Evolutionary conservation across 1,139 yeast genomes (phyloP), one percentile per base, ranked within the genome.

Genomic region (Candida glucosophila): DNA sequence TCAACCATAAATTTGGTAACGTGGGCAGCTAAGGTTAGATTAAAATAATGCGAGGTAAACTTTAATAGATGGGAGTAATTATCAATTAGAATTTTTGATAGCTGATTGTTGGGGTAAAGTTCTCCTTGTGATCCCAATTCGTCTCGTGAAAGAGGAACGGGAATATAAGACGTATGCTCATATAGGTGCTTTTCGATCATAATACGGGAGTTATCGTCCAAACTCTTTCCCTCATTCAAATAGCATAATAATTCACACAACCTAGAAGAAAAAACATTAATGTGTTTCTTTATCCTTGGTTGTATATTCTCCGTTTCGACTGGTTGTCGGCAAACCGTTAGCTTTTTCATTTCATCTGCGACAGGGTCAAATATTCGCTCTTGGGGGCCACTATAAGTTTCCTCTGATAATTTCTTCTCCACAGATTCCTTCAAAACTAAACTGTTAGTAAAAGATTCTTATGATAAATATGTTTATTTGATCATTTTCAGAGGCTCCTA

Each of bases 1-100:
- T 55, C 59, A 12, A 64, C 71, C 31, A 58, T 37, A 31, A 45
- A 64, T 27, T 52, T 51, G 9, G 67, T 62, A 12, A 61, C 39
- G 20, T 52, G 62, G 5, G 65, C 48, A 3, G 66, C 43, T 12
- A 64, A 39, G 2, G 65, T 46, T 23, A 63, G 36, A 36, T 62
- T 61, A 37, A 52, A 52, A 35, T 63, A 62, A 24, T 52, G 44
- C 4, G 58, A 44, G 5, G 57, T 44, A 24, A 61, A 51, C 31
- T 41, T 39, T 26, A 53, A 36, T 10, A 63, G 39, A 5, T 40
- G 37, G 15, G 43, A 41, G 34, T 53, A 64, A 36, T 64, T 64
- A 28, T 64, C 71, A 9, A 64, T 43, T 20, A 64, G 39, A 9
- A 64, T 46, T 29, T 49, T 51, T 3, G 67, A 60, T 17, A 63